A percentile compares a stretch with the other conserved stretches of the same genome.
Evolutionary conservation across 108 stramenopile genomes (phyloP).

Genomic region (Cyclotella atomus): DNA sequence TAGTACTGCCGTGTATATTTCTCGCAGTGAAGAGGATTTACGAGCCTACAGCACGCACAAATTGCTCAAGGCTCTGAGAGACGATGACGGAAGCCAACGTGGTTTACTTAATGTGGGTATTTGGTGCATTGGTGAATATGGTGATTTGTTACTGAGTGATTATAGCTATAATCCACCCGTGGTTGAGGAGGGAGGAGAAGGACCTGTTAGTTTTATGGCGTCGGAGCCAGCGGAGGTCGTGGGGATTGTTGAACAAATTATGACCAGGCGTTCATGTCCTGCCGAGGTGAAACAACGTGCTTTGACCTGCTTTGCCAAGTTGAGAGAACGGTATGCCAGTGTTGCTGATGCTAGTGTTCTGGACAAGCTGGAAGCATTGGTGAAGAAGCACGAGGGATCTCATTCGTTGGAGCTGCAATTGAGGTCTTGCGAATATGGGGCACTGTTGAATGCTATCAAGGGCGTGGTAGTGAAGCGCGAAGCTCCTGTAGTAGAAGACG

Average conservation of each 20-base stretch:
- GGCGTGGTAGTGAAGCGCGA: constrained; percentile 41
- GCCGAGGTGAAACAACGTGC: constrained; percentile 78
- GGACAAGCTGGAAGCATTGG: constrained; percentile 59
- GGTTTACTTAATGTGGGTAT: constrained; percentile 91
- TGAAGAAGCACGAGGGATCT: constrained; percentile 75
- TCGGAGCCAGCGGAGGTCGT: constrained; percentile 71
- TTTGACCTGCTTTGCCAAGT: constrained; percentile 89
- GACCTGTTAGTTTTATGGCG: constrained; percentile 66
- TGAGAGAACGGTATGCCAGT: constrained; percentile 83
- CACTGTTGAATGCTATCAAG: constrained; percentile 81
- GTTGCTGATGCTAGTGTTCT: constrained; percentile 65
- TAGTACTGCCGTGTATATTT: constrained; percentile 84
- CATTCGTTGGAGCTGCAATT: constrained; percentile 94
- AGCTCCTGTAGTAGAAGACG: constrained; percentile 32
- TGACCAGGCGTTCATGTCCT: constrained; percentile 73
- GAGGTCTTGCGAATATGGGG: constrained; percentile 92
- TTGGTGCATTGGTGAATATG: constrained; percentile 96
- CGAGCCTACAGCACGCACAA: constrained; percentile 94
- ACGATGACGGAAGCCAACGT: constrained; percentile 87
- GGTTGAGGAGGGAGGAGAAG: constrained; percentile 12
- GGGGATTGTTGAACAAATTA: constrained; percentile 70
- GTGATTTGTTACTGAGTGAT: constrained; percentile 71
- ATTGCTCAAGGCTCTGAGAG: constrained; percentile 84
- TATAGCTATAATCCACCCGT: constrained; percentile 71
- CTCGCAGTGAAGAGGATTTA: constrained; percentile 72